These are phyloP conservation scores for Hemileccinum rubropunctum DNA, from an alignment of 768 basidiomycete species.

Conservation along the genomic window DNA sequence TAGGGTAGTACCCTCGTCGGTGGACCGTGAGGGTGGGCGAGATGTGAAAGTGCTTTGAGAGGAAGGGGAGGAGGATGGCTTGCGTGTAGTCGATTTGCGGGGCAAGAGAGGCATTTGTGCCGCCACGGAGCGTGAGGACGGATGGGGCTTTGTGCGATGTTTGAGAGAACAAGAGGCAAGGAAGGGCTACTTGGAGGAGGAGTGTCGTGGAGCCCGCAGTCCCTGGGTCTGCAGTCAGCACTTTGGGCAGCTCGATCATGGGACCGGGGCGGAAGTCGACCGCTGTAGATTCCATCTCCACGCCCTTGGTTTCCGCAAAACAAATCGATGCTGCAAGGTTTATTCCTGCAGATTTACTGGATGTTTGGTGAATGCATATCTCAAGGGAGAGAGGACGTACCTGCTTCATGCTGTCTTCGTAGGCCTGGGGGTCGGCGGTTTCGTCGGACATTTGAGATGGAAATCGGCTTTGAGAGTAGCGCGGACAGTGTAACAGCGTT, in stretches of 20 bases:
- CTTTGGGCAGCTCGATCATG: conserved; percentile 39
- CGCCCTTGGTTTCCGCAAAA: conserved; percentile 52
- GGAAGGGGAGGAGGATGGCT: conserved; percentile 66
- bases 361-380: neutral
- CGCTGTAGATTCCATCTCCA: conserved; percentile 47
- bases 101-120: conserved; percentile 68
- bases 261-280: conserved; percentile 57
- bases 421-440: conserved; percentile 61
- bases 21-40: conserved; percentile 44
- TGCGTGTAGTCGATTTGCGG: conserved; percentile 76
- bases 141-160: conserved; percentile 26
- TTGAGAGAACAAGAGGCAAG: conserved; percentile 58
- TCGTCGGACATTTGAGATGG: conserved; percentile 58
- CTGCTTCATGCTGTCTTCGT: conserved; percentile 71
- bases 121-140: conserved; percentile 57
- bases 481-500: conserved; percentile 67
- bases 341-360: conserved; percentile 43
- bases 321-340: conserved; percentile 63
- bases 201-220: conserved; percentile 75
- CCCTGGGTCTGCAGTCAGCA: conserved; percentile 43
- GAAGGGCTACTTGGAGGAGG: conserved; percentile 68
- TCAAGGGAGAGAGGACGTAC: conserved; percentile 27
- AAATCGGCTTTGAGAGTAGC: conserved; percentile 57
- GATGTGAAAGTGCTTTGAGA: conserved; percentile 52
- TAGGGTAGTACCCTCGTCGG: conserved; percentile 69